These are phyloP conservation scores for Penicillium hesseltinei DNA, from an alignment of 2,329 filamentous ascomycete species.

Conservation along the genomic window DNA sequence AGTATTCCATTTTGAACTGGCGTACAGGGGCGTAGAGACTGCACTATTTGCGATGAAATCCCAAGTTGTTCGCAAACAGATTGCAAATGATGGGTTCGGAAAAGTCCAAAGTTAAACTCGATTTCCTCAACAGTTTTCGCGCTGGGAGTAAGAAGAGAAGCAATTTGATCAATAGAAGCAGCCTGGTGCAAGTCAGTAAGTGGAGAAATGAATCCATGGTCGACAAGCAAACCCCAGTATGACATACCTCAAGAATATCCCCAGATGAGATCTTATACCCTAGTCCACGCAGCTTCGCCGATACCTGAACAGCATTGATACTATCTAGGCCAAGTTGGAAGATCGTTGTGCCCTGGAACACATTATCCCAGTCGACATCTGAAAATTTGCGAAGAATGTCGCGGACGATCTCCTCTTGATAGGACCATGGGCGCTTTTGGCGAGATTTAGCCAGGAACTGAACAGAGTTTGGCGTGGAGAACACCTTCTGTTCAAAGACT, in stretches of 20 bases:
- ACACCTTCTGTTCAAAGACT: slow-evolving; percentile 26
- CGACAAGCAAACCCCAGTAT: too few species aligned
- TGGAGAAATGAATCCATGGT: background rate
- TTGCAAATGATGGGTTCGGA: slow-evolving; percentile 47
- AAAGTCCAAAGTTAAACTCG: slow-evolving; percentile 51
- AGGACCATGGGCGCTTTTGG: slow-evolving; percentile 45
- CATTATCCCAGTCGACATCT: slow-evolving; percentile 47
- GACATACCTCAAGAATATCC: slow-evolving; percentile 66
- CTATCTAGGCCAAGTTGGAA: slow-evolving; percentile 90
- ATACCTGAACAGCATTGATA: slow-evolving; percentile 79
- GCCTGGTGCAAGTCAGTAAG: slow-evolving; percentile 26
- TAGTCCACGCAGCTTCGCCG: slow-evolving; percentile 61
- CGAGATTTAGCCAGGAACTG: slow-evolving; percentile 6
- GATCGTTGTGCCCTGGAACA: slow-evolving; percentile 66
- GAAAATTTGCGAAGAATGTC: slow-evolving; percentile 60
- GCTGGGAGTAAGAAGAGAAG: slow-evolving; percentile 41
- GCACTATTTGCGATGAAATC: slow-evolving; percentile 43
- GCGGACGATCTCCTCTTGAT: slow-evolving; percentile 55
- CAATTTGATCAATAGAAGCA: slow-evolving; percentile 38
- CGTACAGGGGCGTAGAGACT: slow-evolving; percentile 72
- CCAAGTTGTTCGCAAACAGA: slow-evolving; percentile 32
- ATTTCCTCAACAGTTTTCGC: slow-evolving; percentile 1
- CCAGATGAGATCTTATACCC: slow-evolving; percentile 62
- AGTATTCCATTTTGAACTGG: slow-evolving; percentile 77
- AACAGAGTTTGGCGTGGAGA: background rate